Conservation (phyloP, 176 grass and related monocot species). For the Oryza rufipogon region DNA sequence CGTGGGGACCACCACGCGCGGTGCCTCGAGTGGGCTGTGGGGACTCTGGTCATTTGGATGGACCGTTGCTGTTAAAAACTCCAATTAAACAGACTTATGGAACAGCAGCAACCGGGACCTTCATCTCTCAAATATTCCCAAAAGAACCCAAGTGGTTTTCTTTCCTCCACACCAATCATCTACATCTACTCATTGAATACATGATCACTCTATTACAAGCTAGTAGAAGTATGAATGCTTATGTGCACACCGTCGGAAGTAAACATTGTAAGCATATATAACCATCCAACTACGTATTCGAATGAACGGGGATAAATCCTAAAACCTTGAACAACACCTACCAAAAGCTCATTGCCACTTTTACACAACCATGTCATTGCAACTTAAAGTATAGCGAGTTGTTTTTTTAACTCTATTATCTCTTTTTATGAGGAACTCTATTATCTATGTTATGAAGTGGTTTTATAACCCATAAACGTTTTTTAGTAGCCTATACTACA, state of each 20-base stretch:
- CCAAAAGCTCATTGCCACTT: no score
- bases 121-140: not conserved
- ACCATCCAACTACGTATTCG: no score
- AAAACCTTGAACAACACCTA: no score
- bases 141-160: not conserved
- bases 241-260: not conserved
- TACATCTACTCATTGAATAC: not conserved
- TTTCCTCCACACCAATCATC: not conserved
- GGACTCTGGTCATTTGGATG: constrained; percentile 45
- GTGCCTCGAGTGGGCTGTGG: constrained; percentile 30
- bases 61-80: constrained; percentile 51
- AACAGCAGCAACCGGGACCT: not conserved
- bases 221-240: not conserved
- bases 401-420: no score
- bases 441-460: no score
- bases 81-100: constrained; percentile 13
- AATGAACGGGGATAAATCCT: no score
- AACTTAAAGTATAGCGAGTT: no score
- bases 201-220: not conserved
- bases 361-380: no score
- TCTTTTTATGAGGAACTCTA: no score
- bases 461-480: no score
- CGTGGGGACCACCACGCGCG: constrained; percentile 53
- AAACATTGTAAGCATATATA: not conserved
- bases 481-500: no score